Conservation (phyloP, 768 basidiomycete genomes). For the Rhizopogon sp. region DNA sequence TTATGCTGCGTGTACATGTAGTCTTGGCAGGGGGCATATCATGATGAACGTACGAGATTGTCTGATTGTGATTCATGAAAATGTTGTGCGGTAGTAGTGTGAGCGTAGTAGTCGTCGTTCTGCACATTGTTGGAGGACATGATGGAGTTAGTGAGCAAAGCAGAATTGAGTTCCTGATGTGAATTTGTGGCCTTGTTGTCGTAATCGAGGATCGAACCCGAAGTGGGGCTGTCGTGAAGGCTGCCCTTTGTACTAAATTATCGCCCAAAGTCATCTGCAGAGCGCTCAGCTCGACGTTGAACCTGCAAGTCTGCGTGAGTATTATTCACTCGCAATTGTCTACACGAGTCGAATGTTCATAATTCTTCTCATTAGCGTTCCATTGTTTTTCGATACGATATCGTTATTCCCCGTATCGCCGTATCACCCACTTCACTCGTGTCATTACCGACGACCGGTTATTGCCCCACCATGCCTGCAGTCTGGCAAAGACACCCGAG, state of each 20-base stretch:
- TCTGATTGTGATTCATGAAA: neutral
- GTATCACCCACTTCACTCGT: slow-evolving; percentile 3
- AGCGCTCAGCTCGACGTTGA: no score
- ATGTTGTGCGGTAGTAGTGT: neutral
- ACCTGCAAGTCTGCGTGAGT: neutral
- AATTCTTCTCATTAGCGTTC: neutral
- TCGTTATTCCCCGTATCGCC: slow-evolving; percentile 10
- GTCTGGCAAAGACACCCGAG: slow-evolving; percentile 46
- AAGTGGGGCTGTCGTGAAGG: neutral
- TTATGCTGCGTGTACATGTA: neutral
- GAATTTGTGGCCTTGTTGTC: neutral
- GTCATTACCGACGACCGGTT: neutral
- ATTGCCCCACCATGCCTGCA: slow-evolving; percentile 18
- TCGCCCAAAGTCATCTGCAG: no score
- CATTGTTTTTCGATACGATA: slow-evolving; percentile 2
- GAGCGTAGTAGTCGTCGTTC: neutral
- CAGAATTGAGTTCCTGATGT: neutral
- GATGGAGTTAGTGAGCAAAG: neutral
- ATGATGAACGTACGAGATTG: neutral
- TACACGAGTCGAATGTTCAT: no score
- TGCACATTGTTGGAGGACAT: neutral
- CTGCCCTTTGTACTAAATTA: neutral
- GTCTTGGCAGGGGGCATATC: neutral
- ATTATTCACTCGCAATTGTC: neutral
- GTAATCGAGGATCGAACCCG: neutral